Evolutionary conservation across 2,329 filamentous ascomycete genomes (phyloP).

Genomic region (Grosmannia clavigera): DNA sequence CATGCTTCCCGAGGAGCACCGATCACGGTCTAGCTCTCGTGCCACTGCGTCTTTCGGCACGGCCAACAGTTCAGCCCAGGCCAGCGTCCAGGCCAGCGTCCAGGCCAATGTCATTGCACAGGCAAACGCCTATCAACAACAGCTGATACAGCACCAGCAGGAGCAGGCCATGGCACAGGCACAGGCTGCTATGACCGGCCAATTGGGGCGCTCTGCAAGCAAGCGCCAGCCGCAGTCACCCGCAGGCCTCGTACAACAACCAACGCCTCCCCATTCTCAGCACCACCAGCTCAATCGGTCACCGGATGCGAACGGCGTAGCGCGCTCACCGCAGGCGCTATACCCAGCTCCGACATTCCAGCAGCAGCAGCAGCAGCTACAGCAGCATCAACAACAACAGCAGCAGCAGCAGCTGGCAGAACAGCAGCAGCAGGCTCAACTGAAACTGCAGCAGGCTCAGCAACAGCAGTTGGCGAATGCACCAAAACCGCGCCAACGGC

Average conservation of each 20-base stretch:
- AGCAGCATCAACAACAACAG: not conserved
- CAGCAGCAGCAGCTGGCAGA: constrained; percentile 11
- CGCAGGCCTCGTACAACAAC: constrained; percentile 25
- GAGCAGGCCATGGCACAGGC: constrained; percentile 71
- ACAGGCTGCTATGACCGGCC: constrained; percentile 61
- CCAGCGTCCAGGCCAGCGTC: constrained; percentile 11
- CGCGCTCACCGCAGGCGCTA: constrained; percentile 17
- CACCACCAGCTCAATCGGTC: constrained; percentile 28
- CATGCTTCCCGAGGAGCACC: constrained; percentile 54
- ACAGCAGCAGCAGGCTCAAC: constrained; percentile 13
- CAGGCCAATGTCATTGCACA: constrained; percentile 21
- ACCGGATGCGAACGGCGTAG: constrained; percentile 25
- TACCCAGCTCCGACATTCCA: not conserved
- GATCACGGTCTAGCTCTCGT: constrained; percentile 57
- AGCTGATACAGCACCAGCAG: constrained; percentile 67
- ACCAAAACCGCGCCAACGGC: constrained; percentile 62
- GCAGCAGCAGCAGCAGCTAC: constrained; percentile 10
- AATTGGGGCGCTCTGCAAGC: constrained; percentile 61
- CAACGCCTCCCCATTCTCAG: constrained; percentile 40
- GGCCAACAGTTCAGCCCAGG: constrained; percentile 8
- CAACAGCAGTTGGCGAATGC: constrained; percentile 19
- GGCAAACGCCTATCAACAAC: constrained; percentile 43
- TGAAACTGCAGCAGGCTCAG: constrained; percentile 1
- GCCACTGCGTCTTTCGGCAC: constrained; percentile 41
- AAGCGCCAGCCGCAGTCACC: constrained; percentile 45